Evolutionary conservation across 345 rosid species (phyloP).

Genomic region (Eucalyptus guilfoylei): DNA sequence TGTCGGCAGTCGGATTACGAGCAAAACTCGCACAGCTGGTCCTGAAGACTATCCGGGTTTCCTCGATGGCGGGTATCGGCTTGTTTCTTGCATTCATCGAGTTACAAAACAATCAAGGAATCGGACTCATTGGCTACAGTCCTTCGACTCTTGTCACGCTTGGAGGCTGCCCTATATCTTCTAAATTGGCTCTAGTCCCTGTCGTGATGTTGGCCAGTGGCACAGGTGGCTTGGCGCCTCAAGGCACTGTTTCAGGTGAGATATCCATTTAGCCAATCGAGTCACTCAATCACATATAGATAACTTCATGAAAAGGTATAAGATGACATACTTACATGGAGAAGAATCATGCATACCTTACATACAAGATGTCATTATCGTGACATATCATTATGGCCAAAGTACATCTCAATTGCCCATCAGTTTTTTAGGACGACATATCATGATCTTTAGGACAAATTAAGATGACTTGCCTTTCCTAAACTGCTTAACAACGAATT

Average conservation of each 20-base stretch:
- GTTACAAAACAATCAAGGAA: slow-evolving; percentile 8
- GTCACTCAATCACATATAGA: neutral
- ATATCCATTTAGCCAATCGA: fast-evolving
- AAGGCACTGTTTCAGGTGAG: slow-evolving; percentile 41
- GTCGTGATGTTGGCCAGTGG: slow-evolving; percentile 44
- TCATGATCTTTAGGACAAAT: neutral
- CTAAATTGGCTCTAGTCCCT: slow-evolving; percentile 51
- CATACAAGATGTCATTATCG: fast-evolving
- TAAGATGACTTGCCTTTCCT: neutral
- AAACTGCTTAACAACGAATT: neutral
- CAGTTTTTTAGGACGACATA: neutral
- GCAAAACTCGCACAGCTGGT: neutral
- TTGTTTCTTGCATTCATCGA: slow-evolving; percentile 5
- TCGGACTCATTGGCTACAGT: slow-evolving; percentile 8
- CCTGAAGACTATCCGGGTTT: neutral
- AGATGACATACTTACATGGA: fast-evolving
- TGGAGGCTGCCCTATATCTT: slow-evolving; percentile 43
- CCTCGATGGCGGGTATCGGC: slow-evolving; percentile 2
- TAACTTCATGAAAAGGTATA: neutral
- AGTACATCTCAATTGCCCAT: neutral
- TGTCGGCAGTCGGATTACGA: slow-evolving; percentile 1
- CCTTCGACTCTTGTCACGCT: slow-evolving; percentile 5
- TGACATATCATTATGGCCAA: neutral
- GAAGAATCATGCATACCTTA: neutral
- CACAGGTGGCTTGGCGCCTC: slow-evolving; percentile 30